Evolutionary conservation across 2,329 filamentous ascomycete species (phyloP).

Genomic region (Lizonia empirigonia): DNA sequence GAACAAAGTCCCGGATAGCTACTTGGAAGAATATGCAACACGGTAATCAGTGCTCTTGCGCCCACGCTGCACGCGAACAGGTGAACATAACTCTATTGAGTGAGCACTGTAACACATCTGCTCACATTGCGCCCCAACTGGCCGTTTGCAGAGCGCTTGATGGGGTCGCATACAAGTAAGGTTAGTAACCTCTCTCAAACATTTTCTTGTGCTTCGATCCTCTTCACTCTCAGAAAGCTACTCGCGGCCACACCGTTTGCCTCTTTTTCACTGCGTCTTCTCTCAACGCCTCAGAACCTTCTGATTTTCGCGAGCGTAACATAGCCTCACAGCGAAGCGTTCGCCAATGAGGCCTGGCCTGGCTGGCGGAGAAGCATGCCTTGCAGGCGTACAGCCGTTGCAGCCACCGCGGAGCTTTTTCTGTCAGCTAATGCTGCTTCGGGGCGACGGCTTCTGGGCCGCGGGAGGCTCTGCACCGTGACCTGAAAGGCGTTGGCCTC

Average conservation of each 20-base stretch:
- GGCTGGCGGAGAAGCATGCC: conserved; percentile 24
- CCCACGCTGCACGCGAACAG: conserved; percentile 42
- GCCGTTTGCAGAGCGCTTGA: conserved; percentile 27
- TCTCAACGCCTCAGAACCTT: neutral
- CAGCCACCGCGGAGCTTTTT: conserved; percentile 17
- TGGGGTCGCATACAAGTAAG: conserved; percentile 18
- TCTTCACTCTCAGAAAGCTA: conserved; percentile 15
- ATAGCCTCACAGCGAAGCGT: conserved; percentile 8
- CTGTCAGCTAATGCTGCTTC: conserved; percentile 14
- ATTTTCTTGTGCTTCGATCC: conserved; percentile 21
- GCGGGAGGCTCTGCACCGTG: conserved; percentile 20
- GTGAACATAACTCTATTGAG: conserved; percentile 33
- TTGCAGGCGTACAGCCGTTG: conserved; percentile 36
- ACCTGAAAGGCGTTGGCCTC: conserved; percentile 20
- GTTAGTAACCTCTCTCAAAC: conserved; percentile 26
- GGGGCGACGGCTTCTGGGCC: conserved; percentile 21
- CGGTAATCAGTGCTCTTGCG: conserved; percentile 35
- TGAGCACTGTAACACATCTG: conserved; percentile 33
- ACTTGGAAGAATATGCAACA: conserved; percentile 34
- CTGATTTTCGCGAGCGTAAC: conserved; percentile 28
- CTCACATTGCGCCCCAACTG: conserved; percentile 22
- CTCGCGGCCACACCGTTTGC: conserved; percentile 12
- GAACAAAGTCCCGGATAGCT: conserved; percentile 30
- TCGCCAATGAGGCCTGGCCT: conserved; percentile 9
- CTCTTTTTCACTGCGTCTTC: neutral